These are phyloP conservation scores for Ceratobasidium sp. DNA, from an alignment of 1,284 basidiomycete genomes.

Conservation along the genomic window DNA sequence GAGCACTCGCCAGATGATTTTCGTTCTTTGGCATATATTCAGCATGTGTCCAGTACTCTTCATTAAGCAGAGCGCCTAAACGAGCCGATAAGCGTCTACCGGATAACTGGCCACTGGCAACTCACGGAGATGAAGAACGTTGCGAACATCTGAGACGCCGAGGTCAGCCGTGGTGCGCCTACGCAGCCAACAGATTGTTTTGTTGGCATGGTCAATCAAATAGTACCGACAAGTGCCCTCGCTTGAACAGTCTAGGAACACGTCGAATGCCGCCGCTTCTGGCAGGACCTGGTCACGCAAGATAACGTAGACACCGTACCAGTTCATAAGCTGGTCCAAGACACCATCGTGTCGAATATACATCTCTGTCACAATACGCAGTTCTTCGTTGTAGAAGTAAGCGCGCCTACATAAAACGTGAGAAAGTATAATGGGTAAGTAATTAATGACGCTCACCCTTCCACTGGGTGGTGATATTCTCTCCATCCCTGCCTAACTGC, in stretches of 20 bases:
- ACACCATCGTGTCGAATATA: conserved; percentile 24
- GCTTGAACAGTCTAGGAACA: conserved; percentile 34
- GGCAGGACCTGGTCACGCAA: conserved; percentile 21
- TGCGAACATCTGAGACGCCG: conserved; percentile 32
- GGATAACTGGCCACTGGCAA: too few species aligned
- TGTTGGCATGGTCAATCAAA: conserved; percentile 33
- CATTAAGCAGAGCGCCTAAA: conserved; percentile 45
- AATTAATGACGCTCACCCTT: conserved; percentile 23
- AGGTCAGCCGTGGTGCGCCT: conserved; percentile 32
- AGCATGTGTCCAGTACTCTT: conserved; percentile 48
- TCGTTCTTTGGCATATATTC: conserved; percentile 47
- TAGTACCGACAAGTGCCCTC: conserved; percentile 38
- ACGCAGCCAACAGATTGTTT: conserved; percentile 39
- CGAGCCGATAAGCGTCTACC: too few species aligned
- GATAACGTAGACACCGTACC: conserved; percentile 11
- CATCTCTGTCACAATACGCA: conserved; percentile 22
- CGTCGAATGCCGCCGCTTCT: conserved; percentile 21
- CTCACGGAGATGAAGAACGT: conserved; percentile 31
- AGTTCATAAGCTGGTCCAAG: conserved; percentile 1
- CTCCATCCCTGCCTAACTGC: conserved; percentile 14
- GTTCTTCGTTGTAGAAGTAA: conserved; percentile 27
- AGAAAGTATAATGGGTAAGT: neutral
- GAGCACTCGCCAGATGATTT: conserved; percentile 27
- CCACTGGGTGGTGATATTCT: conserved; percentile 37
- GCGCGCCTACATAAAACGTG: conserved; percentile 1